Base-by-base conservation (phyloP, 352 stramenopile species). In the Pythium volutum region DNA sequence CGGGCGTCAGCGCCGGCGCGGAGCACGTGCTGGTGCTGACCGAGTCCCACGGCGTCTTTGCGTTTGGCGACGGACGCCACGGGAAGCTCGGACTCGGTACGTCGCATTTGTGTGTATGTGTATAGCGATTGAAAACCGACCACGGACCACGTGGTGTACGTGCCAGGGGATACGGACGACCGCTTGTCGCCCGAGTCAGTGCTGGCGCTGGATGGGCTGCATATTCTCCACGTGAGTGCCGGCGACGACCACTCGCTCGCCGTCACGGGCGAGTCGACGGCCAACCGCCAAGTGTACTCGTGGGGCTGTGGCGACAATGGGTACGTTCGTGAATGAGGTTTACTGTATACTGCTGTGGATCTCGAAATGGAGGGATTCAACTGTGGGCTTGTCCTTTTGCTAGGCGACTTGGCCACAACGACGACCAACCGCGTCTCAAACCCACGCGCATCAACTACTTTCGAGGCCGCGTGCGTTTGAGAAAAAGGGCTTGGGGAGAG, bases 281-380 rank as follows among this genome's bases (percentile, higher is more conserved):
- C 79, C 33, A 88, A 86, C 69, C 75, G 79, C 1, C 84, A 93
- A 66, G 79, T 93, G n/a, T 89, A 88, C 60, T 87, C 84, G 3
- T 93, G 84, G 84, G 84, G 84, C 3, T 66, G 73, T 18, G 84
- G 82, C 14, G 53, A 56, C 14, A 85, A 88, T 23, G 84, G 84
- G 84, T 93, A 71, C 9, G 34, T 3, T 48, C 22, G 42, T 27
- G 42, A n/a, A n/a, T n/a, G n/a, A n/a, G n/a, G n/a, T n/a, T n/a
- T n/a, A n/a, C n/a, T n/a, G n/a, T n/a, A n/a, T n/a, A n/a, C n/a
- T n/a, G n/a, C n/a, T n/a, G n/a, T n/a, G n/a, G n/a, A n/a, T n/a
- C n/a, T n/a, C n/a, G n/a, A n/a, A n/a, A n/a, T n/a, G n/a, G n/a
- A n/a, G n/a, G n/a, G n/a, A n/a, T n/a, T n/a, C n/a, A n/a, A n/a